Conservation (phyloP, 208 protist species). For the Wallacemonas rigidus region DNA sequence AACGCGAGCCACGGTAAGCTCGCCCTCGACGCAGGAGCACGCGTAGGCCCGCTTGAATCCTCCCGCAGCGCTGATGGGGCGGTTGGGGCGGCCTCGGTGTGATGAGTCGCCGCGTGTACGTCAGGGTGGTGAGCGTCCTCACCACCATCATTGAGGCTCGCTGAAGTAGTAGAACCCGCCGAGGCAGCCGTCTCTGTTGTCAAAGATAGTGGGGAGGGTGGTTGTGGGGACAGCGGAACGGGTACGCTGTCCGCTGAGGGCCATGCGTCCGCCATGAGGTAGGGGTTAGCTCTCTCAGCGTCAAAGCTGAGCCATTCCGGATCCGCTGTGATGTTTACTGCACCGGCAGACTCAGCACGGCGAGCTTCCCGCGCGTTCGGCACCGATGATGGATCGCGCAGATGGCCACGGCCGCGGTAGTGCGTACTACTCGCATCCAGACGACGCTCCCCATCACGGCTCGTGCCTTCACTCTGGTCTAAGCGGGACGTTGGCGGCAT, state of each 20-base stretch:
- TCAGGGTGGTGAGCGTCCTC: no score
- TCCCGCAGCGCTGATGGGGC: no score
- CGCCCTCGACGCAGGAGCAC: background rate
- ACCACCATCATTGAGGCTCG: no score
- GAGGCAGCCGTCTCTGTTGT: background rate
- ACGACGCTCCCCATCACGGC: no score
- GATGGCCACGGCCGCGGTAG: background rate
- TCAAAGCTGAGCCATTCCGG: conserved; percentile 51
- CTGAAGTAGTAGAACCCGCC: no score
- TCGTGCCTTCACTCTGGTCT: no score
- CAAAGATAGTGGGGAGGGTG: background rate
- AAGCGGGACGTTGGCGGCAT: background rate
- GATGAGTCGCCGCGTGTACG: no score
- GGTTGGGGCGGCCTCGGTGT: no score
- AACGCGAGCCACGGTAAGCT: conserved; percentile 22
- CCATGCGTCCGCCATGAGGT: conserved; percentile 17
- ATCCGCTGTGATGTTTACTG: conserved; percentile 19
- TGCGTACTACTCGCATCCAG: no score
- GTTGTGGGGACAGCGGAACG: background rate
- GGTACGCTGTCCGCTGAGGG: no score
- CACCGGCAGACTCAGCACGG: no score
- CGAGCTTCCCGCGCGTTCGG: background rate
- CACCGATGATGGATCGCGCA: background rate
- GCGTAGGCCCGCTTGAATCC: no score
- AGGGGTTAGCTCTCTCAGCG: conserved; percentile 26